Evolutionary conservation across 1,284 basidiomycete genomes (phyloP).

Genomic region (Trametes versicolor): DNA sequence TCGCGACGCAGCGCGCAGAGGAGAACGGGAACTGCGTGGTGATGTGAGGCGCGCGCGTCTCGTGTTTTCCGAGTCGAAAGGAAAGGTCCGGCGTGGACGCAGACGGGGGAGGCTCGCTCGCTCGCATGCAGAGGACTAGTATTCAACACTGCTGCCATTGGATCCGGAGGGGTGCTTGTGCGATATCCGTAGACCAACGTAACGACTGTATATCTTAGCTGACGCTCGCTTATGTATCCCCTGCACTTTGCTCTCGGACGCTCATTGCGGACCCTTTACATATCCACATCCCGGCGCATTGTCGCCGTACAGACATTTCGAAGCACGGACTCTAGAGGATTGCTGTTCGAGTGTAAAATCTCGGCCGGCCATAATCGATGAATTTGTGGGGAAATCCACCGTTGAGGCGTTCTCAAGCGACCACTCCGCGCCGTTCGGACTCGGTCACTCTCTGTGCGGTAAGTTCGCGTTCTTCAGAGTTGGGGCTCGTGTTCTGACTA

Average conservation of each 20-base stretch:
- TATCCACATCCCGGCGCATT: too few species aligned
- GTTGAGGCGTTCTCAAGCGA: too few species aligned
- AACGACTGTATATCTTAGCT: constrained; percentile 4
- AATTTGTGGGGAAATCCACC: too few species aligned
- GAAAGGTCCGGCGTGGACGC: not conserved
- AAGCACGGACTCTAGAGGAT: too few species aligned
- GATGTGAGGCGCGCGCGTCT: constrained; percentile 58
- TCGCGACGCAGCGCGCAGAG: constrained; percentile 76
- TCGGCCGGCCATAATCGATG: too few species aligned
- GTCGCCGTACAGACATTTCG: too few species aligned
- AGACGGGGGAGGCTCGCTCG: not conserved
- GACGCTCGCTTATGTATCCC: not conserved
- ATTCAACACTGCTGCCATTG: not conserved
- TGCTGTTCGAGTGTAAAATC: too few species aligned
- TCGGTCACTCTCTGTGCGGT: too few species aligned
- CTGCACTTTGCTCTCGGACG: not conserved
- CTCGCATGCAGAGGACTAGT: constrained; percentile 8
- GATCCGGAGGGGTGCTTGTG: not conserved
- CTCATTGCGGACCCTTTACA: not conserved
- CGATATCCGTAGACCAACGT: not conserved
- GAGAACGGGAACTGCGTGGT: constrained; percentile 81
- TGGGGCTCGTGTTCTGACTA: too few species aligned
- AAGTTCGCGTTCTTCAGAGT: too few species aligned
- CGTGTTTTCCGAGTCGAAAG: not conserved
- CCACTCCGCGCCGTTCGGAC: too few species aligned